phyloP scores from a whole-genome alignment of 116 monocot genomes.

The Posidonia oceanica region DNA sequence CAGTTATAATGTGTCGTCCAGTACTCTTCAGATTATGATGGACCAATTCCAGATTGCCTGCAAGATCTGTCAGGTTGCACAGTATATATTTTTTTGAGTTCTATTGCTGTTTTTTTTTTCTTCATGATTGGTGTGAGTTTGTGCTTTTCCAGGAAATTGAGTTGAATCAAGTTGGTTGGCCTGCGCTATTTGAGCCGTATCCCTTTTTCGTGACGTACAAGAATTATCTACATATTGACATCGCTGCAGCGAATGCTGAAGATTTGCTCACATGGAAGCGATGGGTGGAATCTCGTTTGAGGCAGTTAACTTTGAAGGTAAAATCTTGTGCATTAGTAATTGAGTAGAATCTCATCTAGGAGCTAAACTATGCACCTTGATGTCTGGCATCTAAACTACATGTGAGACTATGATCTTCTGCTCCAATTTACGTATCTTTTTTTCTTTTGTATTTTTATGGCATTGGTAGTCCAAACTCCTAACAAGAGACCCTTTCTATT shows the following conservation, averaged over 20 bases:
- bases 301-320: constrained; percentile 92
- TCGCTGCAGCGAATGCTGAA: constrained; percentile 66
- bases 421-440: too few species aligned
- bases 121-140: background rate
- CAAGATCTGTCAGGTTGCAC: constrained; percentile 62
- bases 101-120: constrained; percentile 1
- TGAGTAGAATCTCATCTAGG: too few species aligned
- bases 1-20: constrained; percentile 91
- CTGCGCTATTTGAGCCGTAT: constrained; percentile 71
- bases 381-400: too few species aligned
- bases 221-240: constrained; percentile 90
- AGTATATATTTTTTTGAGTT: background rate
- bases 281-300: constrained; percentile 95
- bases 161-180: constrained; percentile 61
- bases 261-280: constrained; percentile 88
- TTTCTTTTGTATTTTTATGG: too few species aligned
- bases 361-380: too few species aligned
- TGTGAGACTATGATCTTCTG: too few species aligned
- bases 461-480: too few species aligned
- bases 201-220: constrained; percentile 84
- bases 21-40: constrained; percentile 84
- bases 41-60: constrained; percentile 83
- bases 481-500: constrained; percentile 6
- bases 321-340: background rate
- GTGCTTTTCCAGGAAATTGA: constrained; percentile 66